Evolutionary conservation across 768 basidiomycete genomes (phyloP), one percentile per base, ranked within the genome.

Genomic region (Candolleomyces aberdarensis): DNA sequence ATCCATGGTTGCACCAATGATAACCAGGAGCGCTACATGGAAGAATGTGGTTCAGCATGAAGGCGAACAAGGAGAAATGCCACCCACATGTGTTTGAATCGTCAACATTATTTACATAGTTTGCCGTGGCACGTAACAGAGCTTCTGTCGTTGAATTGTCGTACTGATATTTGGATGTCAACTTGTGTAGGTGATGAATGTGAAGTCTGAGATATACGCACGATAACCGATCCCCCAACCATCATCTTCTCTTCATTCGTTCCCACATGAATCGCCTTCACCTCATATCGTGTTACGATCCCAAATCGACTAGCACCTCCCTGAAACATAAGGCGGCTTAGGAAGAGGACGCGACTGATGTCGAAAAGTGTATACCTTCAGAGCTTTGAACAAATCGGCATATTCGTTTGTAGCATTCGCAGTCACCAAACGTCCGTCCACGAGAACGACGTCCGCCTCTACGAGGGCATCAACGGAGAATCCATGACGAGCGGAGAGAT

Each of bases 271-370:
- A 76, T 69, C 15, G 77, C 74, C 36, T 72, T 61, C 10, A 81
- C 69, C 50, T 76, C 76, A 57, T 78, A 80, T 20, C 78, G 67
- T 14, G 79, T 79, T 17, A 79, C 77, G 48, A 81, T 79, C 2
- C 78, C 79, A 62, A 80, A 78, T 11, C 78, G 71, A 66, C 76
- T 80, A 3, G 70, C 78, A n/a, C 78, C 78, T 5, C 79, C 79
- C 59, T 60, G 22, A 14, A 26, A 39, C 26, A 20, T 22, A 31
- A 51, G 7, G 14, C n/a, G n/a, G 31, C 17, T 39, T 48, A 26
- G 14, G 14, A 56, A 40, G 26, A 26, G 26, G 26, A 26, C 26
- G 3, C 26, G 26, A 26, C 26, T 26, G 26, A 26, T 26, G 26
- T 26, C 26, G 26, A 26, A 26, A 26, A 26, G 26, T 3, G 26